Evolutionary conservation across 495 filamentous ascomycete genomes (phyloP).

Genomic region (Usnea hakonensis): DNA sequence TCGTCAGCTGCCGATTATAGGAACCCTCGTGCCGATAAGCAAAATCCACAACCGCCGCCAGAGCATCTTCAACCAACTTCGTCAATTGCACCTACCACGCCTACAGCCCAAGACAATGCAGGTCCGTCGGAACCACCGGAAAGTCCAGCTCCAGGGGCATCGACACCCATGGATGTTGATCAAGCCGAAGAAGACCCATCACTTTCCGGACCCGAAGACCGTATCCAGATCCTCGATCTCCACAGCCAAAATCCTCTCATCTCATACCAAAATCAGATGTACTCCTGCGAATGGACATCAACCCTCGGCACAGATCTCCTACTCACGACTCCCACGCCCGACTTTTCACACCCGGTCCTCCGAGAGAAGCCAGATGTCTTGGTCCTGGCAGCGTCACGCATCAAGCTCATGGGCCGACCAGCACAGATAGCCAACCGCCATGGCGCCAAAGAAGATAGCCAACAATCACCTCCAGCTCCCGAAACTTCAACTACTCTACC

Average conservation of each 20-base stretch:
- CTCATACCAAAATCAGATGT: constrained; percentile 64
- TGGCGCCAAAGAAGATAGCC: background rate
- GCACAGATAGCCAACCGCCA: constrained; percentile 29
- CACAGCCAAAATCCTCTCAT: constrained; percentile 65
- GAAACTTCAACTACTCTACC: background rate
- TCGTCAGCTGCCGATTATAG: constrained; percentile 29
- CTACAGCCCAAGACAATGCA: constrained; percentile 5
- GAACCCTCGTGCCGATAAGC: constrained; percentile 31
- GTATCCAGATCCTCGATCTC: constrained; percentile 74
- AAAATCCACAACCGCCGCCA: constrained; percentile 10
- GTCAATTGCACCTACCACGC: background rate
- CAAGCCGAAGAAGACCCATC: background rate
- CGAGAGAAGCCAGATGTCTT: constrained; percentile 42
- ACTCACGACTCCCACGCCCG: constrained; percentile 46
- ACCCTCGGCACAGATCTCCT: constrained; percentile 76
- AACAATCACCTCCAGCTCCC: background rate
- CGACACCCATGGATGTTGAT: background rate
- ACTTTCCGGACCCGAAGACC: constrained; percentile 20
- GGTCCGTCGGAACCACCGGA: constrained; percentile 3
- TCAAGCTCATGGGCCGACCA: constrained; percentile 42
- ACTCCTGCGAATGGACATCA: constrained; percentile 67
- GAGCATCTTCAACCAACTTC: background rate
- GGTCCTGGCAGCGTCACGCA: constrained; percentile 53
- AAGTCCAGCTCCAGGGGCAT: background rate
- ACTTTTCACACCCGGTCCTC: constrained; percentile 33